phyloP scores from a whole-genome alignment of 1,284 basidiomycete species.

The Trametes hirsuta region DNA sequence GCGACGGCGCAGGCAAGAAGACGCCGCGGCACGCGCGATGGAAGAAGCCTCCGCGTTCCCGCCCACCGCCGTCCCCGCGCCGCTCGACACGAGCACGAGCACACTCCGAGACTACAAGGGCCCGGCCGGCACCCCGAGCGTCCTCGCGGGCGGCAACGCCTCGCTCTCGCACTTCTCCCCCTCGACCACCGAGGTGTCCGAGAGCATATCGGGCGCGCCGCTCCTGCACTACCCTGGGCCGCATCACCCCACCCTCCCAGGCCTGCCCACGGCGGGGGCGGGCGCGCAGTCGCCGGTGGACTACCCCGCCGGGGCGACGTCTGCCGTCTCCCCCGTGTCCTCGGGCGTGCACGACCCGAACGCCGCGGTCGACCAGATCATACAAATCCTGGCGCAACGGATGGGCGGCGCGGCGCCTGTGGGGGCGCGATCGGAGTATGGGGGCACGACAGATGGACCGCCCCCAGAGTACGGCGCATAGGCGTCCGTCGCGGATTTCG shows the following conservation, averaged over 20 bases:
- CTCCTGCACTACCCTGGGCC: neutral
- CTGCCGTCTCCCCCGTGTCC: neutral
- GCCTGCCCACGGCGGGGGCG: neutral
- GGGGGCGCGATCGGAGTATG: neutral
- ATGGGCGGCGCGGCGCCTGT: constrained; percentile 18
- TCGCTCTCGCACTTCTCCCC: too few species aligned
- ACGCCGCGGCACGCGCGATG: neutral
- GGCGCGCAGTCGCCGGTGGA: neutral
- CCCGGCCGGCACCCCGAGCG: too few species aligned
- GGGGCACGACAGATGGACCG: constrained; percentile 2
- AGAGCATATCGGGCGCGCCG: neutral
- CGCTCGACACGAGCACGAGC: neutral
- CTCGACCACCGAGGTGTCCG: too few species aligned
- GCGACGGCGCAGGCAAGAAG: neutral
- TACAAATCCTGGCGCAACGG: constrained; percentile 28
- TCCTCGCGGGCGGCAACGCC: too few species aligned
- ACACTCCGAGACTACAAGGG: too few species aligned
- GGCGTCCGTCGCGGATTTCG: neutral
- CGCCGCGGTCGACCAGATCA: constrained; percentile 22
- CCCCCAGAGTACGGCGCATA: constrained; percentile 23
- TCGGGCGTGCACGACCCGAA: neutral
- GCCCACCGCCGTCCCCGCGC: neutral
- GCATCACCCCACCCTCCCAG: neutral
- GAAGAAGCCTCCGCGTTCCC: constrained; percentile 2
- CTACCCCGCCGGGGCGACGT: neutral